A percentile compares a stretch with the other conserved stretches of the same genome.
phyloP scores from a whole-genome alignment of 2,329 filamentous ascomycete species.

The Ascosphaera pollenicola region DNA sequence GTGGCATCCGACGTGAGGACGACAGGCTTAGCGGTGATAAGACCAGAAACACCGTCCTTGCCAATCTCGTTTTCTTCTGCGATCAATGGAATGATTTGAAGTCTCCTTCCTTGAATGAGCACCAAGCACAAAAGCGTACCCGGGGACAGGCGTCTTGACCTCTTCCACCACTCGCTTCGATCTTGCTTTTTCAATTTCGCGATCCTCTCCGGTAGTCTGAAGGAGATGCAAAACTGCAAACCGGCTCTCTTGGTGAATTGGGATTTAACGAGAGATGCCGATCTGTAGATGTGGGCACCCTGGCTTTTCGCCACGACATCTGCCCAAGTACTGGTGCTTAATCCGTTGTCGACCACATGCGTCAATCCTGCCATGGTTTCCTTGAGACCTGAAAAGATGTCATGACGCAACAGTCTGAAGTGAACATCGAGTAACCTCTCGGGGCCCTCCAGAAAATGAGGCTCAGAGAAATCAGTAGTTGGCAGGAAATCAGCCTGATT shows the following conservation, averaged over 20 bases:
- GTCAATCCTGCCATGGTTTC: slow-evolving; percentile 10
- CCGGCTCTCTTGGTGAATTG: not conserved
- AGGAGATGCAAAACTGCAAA: not conserved
- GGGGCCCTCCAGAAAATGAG: slow-evolving; percentile 15
- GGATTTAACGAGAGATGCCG: not conserved
- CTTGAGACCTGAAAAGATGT: slow-evolving; percentile 13
- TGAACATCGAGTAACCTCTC: slow-evolving; percentile 15
- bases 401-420: slow-evolving; percentile 17
- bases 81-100: too few species aligned
- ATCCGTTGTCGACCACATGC: slow-evolving; percentile 4
- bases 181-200: not conserved
- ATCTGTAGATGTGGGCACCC: slow-evolving; percentile 1
- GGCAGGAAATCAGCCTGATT: slow-evolving; percentile 12
- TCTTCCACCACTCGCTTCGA: too few species aligned
- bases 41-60: too few species aligned
- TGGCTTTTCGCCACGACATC: slow-evolving; percentile 1
- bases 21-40: too few species aligned
- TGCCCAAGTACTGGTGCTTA: slow-evolving; percentile 2
- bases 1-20: too few species aligned
- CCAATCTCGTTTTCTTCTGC: too few species aligned
- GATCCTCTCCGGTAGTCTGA: not conserved
- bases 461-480: slow-evolving; percentile 5
- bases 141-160: too few species aligned
- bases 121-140: too few species aligned
- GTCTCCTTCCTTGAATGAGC: too few species aligned